These are phyloP conservation scores for Phanerochaete sordida DNA, from an alignment of 768 basidiomycete species.

Conservation along the genomic window DNA sequence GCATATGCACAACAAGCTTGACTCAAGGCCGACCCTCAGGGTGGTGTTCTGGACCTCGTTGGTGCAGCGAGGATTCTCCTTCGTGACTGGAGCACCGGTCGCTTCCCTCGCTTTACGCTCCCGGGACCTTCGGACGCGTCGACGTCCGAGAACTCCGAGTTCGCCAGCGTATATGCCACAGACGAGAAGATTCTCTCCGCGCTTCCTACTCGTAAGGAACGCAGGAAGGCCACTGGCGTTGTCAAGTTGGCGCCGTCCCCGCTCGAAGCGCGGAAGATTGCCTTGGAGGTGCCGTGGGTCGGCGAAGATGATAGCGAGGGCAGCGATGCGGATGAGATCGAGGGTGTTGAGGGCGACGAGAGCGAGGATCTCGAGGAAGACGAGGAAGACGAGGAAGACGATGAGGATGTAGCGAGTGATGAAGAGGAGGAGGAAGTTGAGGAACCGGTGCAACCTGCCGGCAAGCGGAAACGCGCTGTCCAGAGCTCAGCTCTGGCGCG, in stretches of 20 bases:
- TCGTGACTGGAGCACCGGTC: conserved; percentile 80
- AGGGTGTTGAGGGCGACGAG: conserved; percentile 30
- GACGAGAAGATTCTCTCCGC: conserved; percentile 49
- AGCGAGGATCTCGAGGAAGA: conserved; percentile 38
- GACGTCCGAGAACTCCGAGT: conserved; percentile 5
- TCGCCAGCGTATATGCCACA: conserved; percentile 35
- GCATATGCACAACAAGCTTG: background rate
- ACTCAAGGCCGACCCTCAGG: conserved; percentile 36
- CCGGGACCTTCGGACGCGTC: conserved; percentile 34
- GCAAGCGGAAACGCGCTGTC: conserved; percentile 30
- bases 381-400: conserved; percentile 37
- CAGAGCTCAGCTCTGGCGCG: conserved; percentile 12
- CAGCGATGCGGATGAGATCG: conserved; percentile 32
- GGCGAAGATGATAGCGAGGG: conserved; percentile 36
- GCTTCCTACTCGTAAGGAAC: conserved; percentile 58
- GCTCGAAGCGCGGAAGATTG: conserved; percentile 40
- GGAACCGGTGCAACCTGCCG: conserved; percentile 27
- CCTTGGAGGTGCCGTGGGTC: conserved; percentile 35
- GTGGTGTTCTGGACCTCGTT: conserved; percentile 66
- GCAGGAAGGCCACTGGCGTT: conserved; percentile 46
- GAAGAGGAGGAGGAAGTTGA: conserved; percentile 41
- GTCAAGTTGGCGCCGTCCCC: conserved; percentile 46
- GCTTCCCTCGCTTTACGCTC: conserved; percentile 67
- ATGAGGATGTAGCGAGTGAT: no score
- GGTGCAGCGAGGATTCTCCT: conserved; percentile 77